phyloP scores from a whole-genome alignment of 441 rosid genomes.

The Omphalea diandra region DNA sequence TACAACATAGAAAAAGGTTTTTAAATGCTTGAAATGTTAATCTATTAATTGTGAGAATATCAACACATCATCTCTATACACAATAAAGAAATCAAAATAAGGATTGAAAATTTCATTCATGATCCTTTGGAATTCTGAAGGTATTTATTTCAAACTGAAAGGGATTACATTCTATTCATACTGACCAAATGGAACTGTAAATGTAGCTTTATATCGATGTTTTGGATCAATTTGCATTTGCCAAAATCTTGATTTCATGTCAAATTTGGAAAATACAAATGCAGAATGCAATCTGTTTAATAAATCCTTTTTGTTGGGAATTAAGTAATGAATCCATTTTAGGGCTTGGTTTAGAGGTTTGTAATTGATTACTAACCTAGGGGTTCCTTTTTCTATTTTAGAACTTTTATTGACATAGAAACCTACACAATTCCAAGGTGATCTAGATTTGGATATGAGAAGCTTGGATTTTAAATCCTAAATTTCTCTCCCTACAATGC shows the following conservation, averaged over 20 bases:
- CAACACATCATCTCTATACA: slow-evolving; percentile 14
- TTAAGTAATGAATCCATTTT: background rate
- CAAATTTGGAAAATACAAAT: too few relatives aligned
- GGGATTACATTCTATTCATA: slow-evolving; percentile 8
- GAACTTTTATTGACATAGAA: too few relatives aligned
- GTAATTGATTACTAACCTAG: too few relatives aligned
- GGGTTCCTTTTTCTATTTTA: too few relatives aligned
- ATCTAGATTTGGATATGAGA: background rate
- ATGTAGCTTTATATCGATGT: background rate
- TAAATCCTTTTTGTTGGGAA: background rate
- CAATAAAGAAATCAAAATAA: background rate
- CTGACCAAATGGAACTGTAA: slow-evolving; percentile 5
- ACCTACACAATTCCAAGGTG: background rate
- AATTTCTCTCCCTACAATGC: background rate
- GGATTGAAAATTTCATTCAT: too few relatives aligned
- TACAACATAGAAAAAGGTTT: background rate
- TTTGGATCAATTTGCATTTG: background rate
- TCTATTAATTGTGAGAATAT: background rate
- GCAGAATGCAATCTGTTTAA: background rate
- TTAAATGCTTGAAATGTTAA: background rate
- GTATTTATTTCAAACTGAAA: background rate
- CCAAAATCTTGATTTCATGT: background rate
- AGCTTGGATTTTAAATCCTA: background rate
- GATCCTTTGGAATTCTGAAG: background rate
- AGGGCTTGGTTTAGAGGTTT: too few relatives aligned